These are phyloP conservation scores for Raffaelea ambrosiae DNA, from an alignment of 2,329 filamentous ascomycete species.

Conservation along the genomic window DNA sequence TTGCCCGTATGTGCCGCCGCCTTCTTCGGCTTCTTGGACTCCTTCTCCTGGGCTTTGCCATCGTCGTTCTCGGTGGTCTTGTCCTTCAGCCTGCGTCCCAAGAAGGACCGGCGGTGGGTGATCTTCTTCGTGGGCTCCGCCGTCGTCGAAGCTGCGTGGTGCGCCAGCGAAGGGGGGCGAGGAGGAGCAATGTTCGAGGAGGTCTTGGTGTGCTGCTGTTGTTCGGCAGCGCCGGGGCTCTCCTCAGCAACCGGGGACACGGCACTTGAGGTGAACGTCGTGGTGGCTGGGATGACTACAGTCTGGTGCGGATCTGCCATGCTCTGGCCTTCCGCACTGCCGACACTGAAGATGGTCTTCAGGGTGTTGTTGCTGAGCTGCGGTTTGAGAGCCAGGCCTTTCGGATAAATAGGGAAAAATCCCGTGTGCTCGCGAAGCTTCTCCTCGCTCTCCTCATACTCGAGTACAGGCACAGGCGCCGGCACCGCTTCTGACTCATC, in stretches of 20 bases:
- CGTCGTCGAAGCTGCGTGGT: no score
- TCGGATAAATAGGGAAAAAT: constrained; percentile 24
- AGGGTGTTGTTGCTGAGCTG: constrained; percentile 38
- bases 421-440: constrained; percentile 26
- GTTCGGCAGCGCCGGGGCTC: background rate
- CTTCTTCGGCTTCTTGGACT: background rate
- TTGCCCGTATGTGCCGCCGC: background rate
- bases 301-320: constrained; percentile 8
- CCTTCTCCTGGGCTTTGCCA: constrained; percentile 2
- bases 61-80: background rate
- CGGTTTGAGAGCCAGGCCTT: constrained; percentile 26
- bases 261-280: background rate
- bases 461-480: constrained; percentile 9
- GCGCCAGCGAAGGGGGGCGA: background rate
- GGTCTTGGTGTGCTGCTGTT: background rate
- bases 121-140: background rate
- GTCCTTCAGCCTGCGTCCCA: background rate
- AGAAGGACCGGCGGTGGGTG: background rate
- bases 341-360: constrained; percentile 42
- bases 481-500: no score
- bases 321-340: constrained; percentile 28
- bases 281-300: background rate
- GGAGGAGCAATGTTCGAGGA: background rate
- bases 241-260: background rate
- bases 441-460: constrained; percentile 23